Percentiles rank a stretch among this genome's conserved stretches.
Conservation (phyloP, 139 green algal species). For the Ettlia oleoabundans region DNA sequence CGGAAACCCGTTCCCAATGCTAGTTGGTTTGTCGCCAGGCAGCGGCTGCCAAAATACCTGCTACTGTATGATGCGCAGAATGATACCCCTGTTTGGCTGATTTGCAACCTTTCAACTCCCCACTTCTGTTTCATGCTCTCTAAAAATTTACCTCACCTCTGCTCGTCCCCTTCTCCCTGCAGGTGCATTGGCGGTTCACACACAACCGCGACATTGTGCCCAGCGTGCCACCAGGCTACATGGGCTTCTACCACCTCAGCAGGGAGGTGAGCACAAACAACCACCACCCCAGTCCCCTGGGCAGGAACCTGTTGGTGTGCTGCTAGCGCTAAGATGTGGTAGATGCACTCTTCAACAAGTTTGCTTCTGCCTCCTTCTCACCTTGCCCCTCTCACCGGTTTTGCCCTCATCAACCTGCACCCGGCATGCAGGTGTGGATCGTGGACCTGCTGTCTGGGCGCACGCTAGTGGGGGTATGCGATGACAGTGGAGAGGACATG, state of each 20-base stretch:
- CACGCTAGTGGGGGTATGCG: constrained; percentile 69
- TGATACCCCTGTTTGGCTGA: no score
- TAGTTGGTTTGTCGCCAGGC: no score
- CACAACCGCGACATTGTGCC: constrained; percentile 94
- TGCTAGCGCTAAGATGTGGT: not conserved
- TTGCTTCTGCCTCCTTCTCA: not conserved
- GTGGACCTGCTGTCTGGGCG: constrained; percentile 57
- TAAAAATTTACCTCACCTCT: not conserved
- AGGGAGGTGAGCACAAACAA: constrained; percentile 67
- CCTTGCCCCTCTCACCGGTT: not conserved
- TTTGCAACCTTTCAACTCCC: no score
- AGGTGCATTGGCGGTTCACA: constrained; percentile 81
- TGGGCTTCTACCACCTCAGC: constrained; percentile 79
- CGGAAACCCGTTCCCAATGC: no score
- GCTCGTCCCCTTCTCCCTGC: not conserved
- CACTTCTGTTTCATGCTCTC: no score
- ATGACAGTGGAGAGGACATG: constrained; percentile 83
- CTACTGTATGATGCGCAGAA: no score
- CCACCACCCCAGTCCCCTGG: no score
- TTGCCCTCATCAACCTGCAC: not conserved
- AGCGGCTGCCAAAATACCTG: no score
- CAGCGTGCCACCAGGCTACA: constrained; percentile 66
- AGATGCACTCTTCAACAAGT: no score
- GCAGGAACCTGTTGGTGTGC: no score
- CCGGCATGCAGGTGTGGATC: constrained; percentile 61